Evolutionary conservation across 2,329 filamentous ascomycete genomes (phyloP).

Genomic region (Trichoderma semiorbis): DNA sequence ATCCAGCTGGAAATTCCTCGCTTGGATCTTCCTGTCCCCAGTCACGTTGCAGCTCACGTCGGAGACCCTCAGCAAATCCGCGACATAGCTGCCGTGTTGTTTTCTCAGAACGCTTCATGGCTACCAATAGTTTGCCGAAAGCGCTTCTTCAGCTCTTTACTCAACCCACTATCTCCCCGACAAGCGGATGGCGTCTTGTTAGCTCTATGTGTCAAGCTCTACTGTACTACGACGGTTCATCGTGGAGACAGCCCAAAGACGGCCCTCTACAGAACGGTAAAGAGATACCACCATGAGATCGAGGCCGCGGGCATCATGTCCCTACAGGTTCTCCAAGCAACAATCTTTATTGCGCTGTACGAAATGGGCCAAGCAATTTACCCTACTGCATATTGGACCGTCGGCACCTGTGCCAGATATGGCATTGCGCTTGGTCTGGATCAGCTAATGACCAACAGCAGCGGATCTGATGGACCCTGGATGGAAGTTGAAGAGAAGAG

Average conservation of each 20-base stretch:
- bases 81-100: not conserved
- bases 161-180: not conserved
- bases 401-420: not conserved
- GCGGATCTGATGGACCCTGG: not conserved
- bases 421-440: not conserved
- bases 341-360: not conserved
- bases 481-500: constrained; percentile 1
- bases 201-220: not conserved
- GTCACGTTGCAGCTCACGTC: not conserved
- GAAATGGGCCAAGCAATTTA: not conserved
- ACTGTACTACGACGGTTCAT: not conserved
- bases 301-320: not conserved
- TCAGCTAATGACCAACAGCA: not conserved
- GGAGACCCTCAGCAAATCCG: not conserved
- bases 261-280: not conserved
- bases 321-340: not conserved
- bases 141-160: not conserved
- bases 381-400: not conserved
- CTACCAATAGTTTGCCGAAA: not conserved
- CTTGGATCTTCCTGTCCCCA: not conserved
- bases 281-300: not conserved
- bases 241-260: not conserved
- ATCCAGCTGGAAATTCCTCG: not conserved
- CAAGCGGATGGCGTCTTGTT: not conserved
- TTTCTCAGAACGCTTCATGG: not conserved